Evolutionary conservation across 2,329 filamentous ascomycete genomes (phyloP), one percentile per base, ranked within the genome.

Genomic region (Achaetomium macrosporum): DNA sequence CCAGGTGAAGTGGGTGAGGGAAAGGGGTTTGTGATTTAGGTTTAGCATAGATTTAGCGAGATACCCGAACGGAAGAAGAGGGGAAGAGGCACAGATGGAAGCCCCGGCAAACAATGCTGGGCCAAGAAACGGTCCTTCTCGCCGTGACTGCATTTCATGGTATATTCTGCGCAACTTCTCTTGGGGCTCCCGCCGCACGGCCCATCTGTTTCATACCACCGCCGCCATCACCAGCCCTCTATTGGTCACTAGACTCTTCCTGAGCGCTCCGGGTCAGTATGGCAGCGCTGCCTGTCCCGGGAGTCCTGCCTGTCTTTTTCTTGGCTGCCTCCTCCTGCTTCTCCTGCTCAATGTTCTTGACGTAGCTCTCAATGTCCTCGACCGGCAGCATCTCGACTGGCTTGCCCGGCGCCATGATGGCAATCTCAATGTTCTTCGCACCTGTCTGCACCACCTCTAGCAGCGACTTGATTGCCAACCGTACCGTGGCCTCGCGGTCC

Each of bases 401-500:
- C 77, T 96, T 90, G 48, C 90, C 91, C 7, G 93, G 91, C 8
- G 90, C 88, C 90, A 97, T 96, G 68, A 99, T 85, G 54, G 95
- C 93, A 66, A 99, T 97, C 76, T 99, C 93, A 66, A 99, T 99
- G 74, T 99, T 99, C 84, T 99, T 99, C 49, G 93, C 93, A 59
- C 93, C 93, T 2, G 93, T 99, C 75, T 99, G 93, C 57, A 99
- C 93, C 50, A 99, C 93, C 73, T 99, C 93, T 56, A 99, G 77
- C 60, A 99, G 81, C 37, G 93, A 99, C 79, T 99, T 99, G 78
- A 99, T 95, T 8, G 93, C 93, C 64, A 99, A 79, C 69, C 95
- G 90, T 70, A 99, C 95, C 40, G 95, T 97, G 64, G 90, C 86
- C 74, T 96, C 90, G 59, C 91, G 84, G 70, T 96, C 88, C 91